These are phyloP conservation scores for Metarhizium rileyi DNA, from an alignment of 2,329 filamentous ascomycete species.

Conservation along the genomic window DNA sequence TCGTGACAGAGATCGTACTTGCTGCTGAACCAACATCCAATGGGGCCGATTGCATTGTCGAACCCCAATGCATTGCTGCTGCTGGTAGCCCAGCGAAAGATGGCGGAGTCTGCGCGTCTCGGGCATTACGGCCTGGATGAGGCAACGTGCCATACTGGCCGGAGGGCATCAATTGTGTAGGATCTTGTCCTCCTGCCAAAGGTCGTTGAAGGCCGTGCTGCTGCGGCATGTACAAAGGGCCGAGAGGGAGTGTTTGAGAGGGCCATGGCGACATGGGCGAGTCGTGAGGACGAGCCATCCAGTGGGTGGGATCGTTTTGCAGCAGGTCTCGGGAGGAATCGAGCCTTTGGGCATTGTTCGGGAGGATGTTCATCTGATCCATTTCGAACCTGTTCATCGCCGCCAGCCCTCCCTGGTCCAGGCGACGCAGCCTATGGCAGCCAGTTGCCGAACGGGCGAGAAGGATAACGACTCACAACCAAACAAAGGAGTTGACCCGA, in stretches of 20 bases:
- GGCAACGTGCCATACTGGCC: conserved; percentile 4
- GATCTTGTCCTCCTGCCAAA: not conserved
- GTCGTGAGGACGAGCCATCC: conserved; percentile 15
- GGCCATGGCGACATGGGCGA: conserved; percentile 15
- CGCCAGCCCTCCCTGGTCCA: not conserved
- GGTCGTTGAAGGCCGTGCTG: not conserved
- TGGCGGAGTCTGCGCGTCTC: not conserved
- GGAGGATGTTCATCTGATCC: conserved; percentile 19
- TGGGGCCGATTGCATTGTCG: not conserved
- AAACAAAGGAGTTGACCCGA: not conserved
- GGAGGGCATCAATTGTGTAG: not conserved
- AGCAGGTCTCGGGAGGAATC: conserved; percentile 18
- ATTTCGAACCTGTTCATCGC: conserved; percentile 10
- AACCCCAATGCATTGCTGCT: not conserved
- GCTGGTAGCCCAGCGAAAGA: not conserved
- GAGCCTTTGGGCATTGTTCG: conserved; percentile 14
- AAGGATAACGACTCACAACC: not conserved
- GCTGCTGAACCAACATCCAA: not conserved
- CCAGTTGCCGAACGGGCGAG: not conserved
- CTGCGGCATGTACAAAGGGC: conserved; percentile 1
- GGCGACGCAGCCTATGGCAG: not conserved
- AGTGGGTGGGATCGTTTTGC: conserved; percentile 16
- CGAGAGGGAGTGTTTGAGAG: conserved; percentile 6
- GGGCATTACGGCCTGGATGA: conserved; percentile 5
- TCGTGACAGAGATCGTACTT: not conserved